A percentile compares a stretch with the other conserved stretches of the same genome.
These are phyloP conservation scores for Dendrobium nobile DNA, from an alignment of 106 monocot species.

Conservation along the genomic window DNA sequence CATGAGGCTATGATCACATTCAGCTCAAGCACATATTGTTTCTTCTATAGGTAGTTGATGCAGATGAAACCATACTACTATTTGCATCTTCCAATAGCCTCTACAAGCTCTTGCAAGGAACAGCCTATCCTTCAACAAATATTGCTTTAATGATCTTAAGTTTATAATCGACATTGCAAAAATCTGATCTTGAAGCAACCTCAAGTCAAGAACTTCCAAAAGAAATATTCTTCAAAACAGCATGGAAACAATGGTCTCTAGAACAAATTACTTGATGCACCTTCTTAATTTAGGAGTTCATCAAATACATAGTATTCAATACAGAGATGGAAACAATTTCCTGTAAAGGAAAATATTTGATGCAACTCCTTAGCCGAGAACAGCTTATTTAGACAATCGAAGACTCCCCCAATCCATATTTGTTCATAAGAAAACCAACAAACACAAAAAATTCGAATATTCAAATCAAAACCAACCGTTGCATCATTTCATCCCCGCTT, in stretches of 20 bases:
- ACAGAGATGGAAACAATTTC: background rate
- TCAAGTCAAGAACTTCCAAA: background rate
- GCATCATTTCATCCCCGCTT: background rate
- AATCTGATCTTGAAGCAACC: background rate
- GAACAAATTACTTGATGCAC: background rate
- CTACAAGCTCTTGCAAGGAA: background rate
- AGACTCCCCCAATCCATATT: too few relatives aligned
- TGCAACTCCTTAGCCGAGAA: background rate
- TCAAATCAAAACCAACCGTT: background rate
- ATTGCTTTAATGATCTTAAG: background rate
- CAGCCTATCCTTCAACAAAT: background rate
- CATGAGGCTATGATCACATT: background rate
- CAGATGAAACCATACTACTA: background rate
- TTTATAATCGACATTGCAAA: background rate
- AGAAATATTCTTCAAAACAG: background rate
- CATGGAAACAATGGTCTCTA: background rate
- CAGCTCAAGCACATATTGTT: too few relatives aligned
- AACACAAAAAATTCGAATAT: background rate
- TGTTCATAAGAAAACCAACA: background rate
- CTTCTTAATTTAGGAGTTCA: background rate
- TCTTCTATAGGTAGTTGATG: background rate
- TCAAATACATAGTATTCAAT: background rate
- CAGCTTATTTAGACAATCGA: background rate
- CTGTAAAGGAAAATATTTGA: background rate
- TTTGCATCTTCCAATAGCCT: background rate